Base-by-base conservation (phyloP, 495 filamentous ascomycete genomes). In the Emericellopsis terricola region DNA sequence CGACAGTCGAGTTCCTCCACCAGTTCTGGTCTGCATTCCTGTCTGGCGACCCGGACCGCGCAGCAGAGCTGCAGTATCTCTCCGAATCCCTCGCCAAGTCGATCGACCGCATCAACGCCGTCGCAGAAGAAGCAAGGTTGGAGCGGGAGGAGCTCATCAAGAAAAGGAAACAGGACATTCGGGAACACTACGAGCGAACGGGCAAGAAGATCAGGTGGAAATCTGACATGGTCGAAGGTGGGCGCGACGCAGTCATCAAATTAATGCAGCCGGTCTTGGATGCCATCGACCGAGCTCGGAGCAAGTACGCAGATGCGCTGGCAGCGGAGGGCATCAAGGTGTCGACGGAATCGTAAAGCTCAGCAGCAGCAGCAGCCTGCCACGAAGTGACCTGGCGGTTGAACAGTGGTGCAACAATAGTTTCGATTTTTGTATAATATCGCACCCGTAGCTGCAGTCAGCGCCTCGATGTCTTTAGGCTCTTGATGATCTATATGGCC, bases 11-110 rank as follows among this genome's bases (percentile, higher is more conserved):
- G 42, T 96, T 96, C 46, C 58, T 97, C n/a, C 76, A 81, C 41
- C 86, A 96, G 48, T 97, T 94, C 61, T 96, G 86, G 86, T 60
- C 69, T 23, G 71, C 81, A 3, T 94, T 89, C 45, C 59, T 87
- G 6, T 93, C 85, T 0, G 83, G 81, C 2, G 78, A 89, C 49
- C 58, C 78, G 6, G 71, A 76, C 28, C 73, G 78, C n/a, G 74
- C 78, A 0, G 57, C 59, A 15, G 85, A 94, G 48, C 62, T 91
- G 1, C 65, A 69, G 2, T 78, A 76, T 23, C 59, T 93, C 23
- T 72, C 79, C 11, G 78, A 91, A 41, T 78, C 82, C 4, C 61
- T 97, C 11, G 64, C 68, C 23, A 68, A 78, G 34, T 80, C 78
- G 2, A 62, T 70, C 36, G 76, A 77, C n/a, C 67, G 89, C 8